Conservation (phyloP, 495 filamentous ascomycete genomes). For the Lepidopterella palustris region DNA sequence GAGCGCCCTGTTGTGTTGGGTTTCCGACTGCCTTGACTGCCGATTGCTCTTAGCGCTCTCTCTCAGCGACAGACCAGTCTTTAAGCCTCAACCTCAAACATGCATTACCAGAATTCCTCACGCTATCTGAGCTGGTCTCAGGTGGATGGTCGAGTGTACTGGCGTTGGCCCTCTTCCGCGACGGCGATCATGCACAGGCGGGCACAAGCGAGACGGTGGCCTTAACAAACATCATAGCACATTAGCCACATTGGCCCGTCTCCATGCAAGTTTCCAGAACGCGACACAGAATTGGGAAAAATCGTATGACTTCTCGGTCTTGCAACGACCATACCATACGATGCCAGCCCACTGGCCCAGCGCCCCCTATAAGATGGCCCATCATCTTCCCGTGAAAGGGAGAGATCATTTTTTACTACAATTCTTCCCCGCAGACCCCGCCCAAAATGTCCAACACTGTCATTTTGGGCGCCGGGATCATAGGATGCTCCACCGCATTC, state of each 20-base stretch:
- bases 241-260: neutral
- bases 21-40: neutral
- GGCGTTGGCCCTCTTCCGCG: too few species aligned
- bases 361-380: neutral
- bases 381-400: neutral
- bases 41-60: neutral
- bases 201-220: too few species aligned
- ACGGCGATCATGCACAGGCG: too few species aligned
- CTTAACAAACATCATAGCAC: neutral
- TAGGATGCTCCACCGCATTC: slow-evolving; percentile 71
- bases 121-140: too few species aligned
- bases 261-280: neutral
- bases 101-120: too few species aligned
- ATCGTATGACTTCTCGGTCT: slow-evolving; percentile 11
- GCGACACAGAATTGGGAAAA: neutral
- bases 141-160: too few species aligned
- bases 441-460: slow-evolving; percentile 44
- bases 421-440: neutral
- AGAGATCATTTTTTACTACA: neutral
- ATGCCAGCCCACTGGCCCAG: slow-evolving; percentile 3
- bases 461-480: slow-evolving; percentile 74
- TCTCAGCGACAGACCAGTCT: neutral
- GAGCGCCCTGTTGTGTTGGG: neutral
- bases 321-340: slow-evolving; percentile 8
- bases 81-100: too few species aligned